Conservation (phyloP, 2,329 filamentous ascomycete species). For the Fulvia fulva region DNA sequence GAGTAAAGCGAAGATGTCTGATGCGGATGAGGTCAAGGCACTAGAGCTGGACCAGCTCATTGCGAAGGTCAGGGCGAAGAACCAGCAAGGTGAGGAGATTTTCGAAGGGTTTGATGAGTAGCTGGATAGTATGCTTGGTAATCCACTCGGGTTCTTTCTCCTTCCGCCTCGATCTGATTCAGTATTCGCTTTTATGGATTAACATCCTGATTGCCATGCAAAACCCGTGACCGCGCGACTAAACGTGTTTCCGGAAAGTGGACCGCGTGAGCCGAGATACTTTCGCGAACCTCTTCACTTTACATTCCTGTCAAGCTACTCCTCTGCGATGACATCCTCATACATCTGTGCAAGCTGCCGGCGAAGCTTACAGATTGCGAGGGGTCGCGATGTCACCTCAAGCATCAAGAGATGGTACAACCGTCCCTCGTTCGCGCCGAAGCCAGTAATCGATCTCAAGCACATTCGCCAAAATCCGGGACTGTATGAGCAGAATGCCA, state of each 20-base stretch:
- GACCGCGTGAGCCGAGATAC: not conserved
- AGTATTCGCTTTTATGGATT: not conserved
- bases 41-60: constrained; percentile 33
- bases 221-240: not conserved
- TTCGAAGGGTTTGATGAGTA: constrained; percentile 25
- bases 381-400: not conserved
- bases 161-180: not conserved
- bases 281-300: not conserved
- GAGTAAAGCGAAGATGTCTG: constrained; percentile 28
- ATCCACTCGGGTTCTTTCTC: too few species aligned
- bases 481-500: constrained; percentile 76
- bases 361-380: not conserved
- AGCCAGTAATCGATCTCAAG: constrained; percentile 75
- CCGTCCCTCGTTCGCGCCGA: constrained; percentile 70
- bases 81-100: constrained; percentile 15
- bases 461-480: constrained; percentile 83
- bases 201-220: not conserved
- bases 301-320: not conserved
- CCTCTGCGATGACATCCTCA: constrained; percentile 11
- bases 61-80: constrained; percentile 29
- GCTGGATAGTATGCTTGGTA: too few species aligned
- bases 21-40: constrained; percentile 29
- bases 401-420: constrained; percentile 31
- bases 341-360: constrained; percentile 18
- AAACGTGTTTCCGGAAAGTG: not conserved